phyloP scores from a whole-genome alignment of 768 basidiomycete species.

The Tulasnella sp. region DNA sequence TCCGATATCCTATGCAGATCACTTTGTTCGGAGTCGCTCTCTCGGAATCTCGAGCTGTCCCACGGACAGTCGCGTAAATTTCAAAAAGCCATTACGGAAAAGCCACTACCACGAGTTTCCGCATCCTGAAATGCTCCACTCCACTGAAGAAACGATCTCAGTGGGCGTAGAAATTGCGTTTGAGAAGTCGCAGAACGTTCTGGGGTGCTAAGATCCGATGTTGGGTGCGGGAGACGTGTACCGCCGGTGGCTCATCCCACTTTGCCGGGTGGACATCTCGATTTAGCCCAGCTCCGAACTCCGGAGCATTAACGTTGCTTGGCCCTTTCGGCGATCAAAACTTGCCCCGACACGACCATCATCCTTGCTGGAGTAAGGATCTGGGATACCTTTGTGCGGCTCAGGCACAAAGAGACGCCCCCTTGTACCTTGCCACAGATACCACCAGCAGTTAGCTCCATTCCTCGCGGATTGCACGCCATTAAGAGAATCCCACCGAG shows the following conservation, averaged over 20 bases:
- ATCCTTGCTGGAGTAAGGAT: background rate
- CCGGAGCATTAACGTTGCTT: background rate
- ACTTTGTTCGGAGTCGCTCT: background rate
- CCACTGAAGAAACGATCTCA: too few relatives aligned
- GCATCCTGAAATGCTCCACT: too few relatives aligned
- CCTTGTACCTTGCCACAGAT: background rate
- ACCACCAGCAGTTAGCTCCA: background rate
- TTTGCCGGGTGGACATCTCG: background rate
- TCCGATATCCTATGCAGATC: background rate
- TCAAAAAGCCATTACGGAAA: background rate
- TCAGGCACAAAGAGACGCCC: background rate
- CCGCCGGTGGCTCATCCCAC: background rate
- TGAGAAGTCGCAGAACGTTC: background rate
- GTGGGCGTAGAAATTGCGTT: background rate
- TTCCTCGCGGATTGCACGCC: background rate
- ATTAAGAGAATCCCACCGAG: background rate
- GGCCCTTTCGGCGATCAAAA: background rate
- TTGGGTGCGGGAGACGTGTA: background rate
- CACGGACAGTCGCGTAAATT: background rate
- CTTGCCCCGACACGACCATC: background rate
- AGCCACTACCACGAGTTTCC: background rate
- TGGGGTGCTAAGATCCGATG: background rate
- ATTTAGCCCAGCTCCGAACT: background rate
- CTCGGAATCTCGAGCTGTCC: background rate
- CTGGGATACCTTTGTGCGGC: background rate